Percentiles rank a stretch among this genome's conserved stretches.
These are phyloP conservation scores for Cylindrodendrum hubeiense DNA, from an alignment of 2,329 filamentous ascomycete species.

Conservation along the genomic window DNA sequence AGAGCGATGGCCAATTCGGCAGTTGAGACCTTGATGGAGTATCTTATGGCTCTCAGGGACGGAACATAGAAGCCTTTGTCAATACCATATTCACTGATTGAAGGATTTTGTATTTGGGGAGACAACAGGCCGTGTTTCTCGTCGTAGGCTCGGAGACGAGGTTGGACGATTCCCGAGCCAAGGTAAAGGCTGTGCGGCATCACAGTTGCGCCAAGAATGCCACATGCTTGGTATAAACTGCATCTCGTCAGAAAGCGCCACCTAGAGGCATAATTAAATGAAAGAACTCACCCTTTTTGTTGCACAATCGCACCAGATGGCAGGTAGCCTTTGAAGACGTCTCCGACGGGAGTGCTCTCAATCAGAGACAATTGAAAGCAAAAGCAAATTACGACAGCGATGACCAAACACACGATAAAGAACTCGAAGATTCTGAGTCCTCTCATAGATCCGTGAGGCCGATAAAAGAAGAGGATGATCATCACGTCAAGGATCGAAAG, in stretches of 20 bases:
- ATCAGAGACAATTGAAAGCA: constrained; percentile 77
- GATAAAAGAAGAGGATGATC: constrained; percentile 75
- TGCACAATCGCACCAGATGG: constrained; percentile 71
- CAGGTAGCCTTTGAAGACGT: constrained; percentile 75
- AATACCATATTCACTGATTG: constrained; percentile 46
- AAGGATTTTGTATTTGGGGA: constrained; percentile 40
- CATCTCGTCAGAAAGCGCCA: constrained; percentile 8
- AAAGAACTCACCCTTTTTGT: constrained; percentile 60
- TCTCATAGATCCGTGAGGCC: constrained; percentile 68
- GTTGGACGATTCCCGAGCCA: constrained; percentile 77
- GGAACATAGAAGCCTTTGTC: constrained; percentile 75
- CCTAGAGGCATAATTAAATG: constrained; percentile 1
- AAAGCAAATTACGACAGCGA: constrained; percentile 79
- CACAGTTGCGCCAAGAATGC: constrained; percentile 81
- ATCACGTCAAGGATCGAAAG: constrained; percentile 78
- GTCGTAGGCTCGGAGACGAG: constrained; percentile 74
- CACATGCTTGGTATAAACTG: constrained; percentile 75
- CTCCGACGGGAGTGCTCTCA: constrained; percentile 63
- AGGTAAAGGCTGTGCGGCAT: constrained; percentile 79
- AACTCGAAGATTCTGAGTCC: constrained; percentile 73
- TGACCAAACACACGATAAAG: constrained; percentile 72
- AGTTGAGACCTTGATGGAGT: constrained; percentile 80
- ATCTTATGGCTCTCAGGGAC: constrained; percentile 77
- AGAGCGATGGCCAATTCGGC: constrained; percentile 78
- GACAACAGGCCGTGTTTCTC: constrained; percentile 66